Evolutionary conservation across 208 protist species (phyloP), one percentile per base, ranked within the genome.

Genomic region (Crithidia expoeki): DNA sequence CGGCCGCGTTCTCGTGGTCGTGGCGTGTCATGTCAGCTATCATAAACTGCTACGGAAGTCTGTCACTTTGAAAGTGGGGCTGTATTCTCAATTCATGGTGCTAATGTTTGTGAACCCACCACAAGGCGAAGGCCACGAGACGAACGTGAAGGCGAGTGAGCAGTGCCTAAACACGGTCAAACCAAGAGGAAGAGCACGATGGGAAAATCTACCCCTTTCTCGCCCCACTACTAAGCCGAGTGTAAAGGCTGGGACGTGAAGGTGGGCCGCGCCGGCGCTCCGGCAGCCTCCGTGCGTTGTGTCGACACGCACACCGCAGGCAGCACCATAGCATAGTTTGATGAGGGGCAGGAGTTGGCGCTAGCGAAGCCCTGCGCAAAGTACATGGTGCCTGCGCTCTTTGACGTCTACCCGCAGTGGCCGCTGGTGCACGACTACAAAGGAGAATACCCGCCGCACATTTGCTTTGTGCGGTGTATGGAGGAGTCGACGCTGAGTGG

Each of bases 181-280:
- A 12, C 6, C 36, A 42, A 42, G 12, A 42, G 36, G 36, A 6
- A 16, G 34, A 16, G 7, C 59, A 55, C 11, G 70, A 59, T 19
- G 33, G 38, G 33, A 61, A 69, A 42, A 74, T 77, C 49, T 82
- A 74, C 61, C 30, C n/a, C 55, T 2, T 63, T 83, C n/a, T 72
- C 77, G 23, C 77, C 77, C 0, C 66, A 68, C 30, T 77, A 79
- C 63, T 78, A 83, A 53, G 34, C 16, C 9, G 60, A 74, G 16
- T 21, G 38, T 21, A 44, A 6, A 19, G 77, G 67, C 38, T 83
- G 77, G 77, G 71, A 71, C n/a, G 50, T 75, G n/a, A 78, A 77
- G 67, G 68, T 75, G 72, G 68, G 72, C 12, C 61, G 66, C 16
- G 34, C 25, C 14, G 49, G n/a, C 1, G 16, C 25, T 3, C 59